Conservation (phyloP, 345 rosid genomes). For the Zanthoxylum bungeanum region DNA sequence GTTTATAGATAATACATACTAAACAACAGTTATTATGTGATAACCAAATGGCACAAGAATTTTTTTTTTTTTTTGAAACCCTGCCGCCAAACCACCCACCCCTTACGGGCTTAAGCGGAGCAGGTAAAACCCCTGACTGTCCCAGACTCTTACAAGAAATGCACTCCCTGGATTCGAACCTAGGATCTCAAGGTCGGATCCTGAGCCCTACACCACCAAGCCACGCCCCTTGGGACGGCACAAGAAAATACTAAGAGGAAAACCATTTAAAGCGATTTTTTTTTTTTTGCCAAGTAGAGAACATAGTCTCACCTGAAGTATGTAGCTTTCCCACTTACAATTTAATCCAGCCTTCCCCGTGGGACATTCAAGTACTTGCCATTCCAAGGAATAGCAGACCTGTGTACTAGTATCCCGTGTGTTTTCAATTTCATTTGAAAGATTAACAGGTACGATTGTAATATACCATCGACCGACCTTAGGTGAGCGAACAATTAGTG, state of each 20-base stretch:
- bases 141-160: too few species aligned
- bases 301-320: slow-evolving; percentile 59
- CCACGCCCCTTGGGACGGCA: too few species aligned
- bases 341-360: slow-evolving; percentile 74
- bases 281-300: too few species aligned
- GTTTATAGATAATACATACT: background rate
- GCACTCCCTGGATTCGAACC: too few species aligned
- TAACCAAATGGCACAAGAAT: background rate
- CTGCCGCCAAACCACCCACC: too few species aligned
- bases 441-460: slow-evolving; percentile 44
- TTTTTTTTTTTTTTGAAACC: too few species aligned
- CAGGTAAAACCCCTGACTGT: too few species aligned
- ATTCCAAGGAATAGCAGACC: slow-evolving; percentile 67
- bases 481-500: slow-evolving; percentile 63
- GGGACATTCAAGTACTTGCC: slow-evolving; percentile 67
- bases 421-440: slow-evolving; percentile 33
- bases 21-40: background rate
- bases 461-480: slow-evolving; percentile 81
- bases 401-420: slow-evolving; percentile 25
- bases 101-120: too few species aligned
- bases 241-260: background rate
- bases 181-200: too few species aligned
- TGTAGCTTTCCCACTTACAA: slow-evolving; percentile 57
- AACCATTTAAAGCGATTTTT: background rate
- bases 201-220: too few species aligned